These are phyloP conservation scores for Cercospora sp. DNA, from an alignment of 2,329 filamentous ascomycete genomes.

Conservation along the genomic window DNA sequence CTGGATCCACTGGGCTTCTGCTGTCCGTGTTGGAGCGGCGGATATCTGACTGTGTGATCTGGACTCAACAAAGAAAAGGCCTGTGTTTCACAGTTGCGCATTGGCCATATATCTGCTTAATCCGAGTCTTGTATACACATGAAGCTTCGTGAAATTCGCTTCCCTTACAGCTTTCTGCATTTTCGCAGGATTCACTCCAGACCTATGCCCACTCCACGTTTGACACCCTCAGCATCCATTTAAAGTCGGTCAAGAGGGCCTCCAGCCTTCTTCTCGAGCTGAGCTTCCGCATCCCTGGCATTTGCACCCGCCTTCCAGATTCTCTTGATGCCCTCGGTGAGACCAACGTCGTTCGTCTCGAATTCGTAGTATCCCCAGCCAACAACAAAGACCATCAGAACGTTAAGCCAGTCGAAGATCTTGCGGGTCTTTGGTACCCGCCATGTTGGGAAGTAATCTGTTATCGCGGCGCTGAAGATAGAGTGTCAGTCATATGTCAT, in stretches of 20 bases:
- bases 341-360: constrained; percentile 95
- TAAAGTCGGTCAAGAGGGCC: constrained; percentile 11
- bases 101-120: neutral
- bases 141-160: neutral
- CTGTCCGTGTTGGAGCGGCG: neutral
- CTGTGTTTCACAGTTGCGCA: constrained; percentile 1
- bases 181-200: neutral
- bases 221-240: neutral
- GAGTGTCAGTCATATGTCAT: too few species aligned
- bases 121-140: neutral
- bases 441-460: constrained; percentile 82
- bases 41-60: neutral
- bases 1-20: neutral
- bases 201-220: neutral
- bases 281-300: constrained; percentile 25
- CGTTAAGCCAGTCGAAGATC: constrained; percentile 74
- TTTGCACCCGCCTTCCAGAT: constrained; percentile 71
- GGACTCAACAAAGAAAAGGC: neutral
- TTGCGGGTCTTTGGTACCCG: constrained; percentile 68
- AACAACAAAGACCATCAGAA: constrained; percentile 73
- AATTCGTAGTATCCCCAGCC: constrained; percentile 95
- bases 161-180: neutral
- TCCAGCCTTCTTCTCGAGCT: constrained; percentile 20
- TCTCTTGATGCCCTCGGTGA: constrained; percentile 85
- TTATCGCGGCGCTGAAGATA: constrained; percentile 61